Conservation (phyloP, 192 early-diverging fungal species). For the Backusella westeae region DNA sequence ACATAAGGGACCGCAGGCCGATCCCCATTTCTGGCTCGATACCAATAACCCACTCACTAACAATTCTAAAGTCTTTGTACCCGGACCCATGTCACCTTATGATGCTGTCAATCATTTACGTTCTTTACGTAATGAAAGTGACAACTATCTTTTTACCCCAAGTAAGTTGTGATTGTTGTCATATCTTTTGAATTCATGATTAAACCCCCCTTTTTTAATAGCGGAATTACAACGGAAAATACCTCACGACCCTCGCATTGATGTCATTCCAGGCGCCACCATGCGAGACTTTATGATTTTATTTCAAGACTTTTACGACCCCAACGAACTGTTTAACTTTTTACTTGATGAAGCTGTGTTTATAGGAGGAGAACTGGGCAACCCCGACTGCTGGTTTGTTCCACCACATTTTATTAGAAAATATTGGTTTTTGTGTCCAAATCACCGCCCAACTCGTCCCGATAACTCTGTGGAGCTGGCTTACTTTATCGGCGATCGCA, state of each 20-base stretch:
- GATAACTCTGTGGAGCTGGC: constrained; percentile 29
- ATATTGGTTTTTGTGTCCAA: constrained; percentile 30
- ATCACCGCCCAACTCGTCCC: constrained; percentile 16
- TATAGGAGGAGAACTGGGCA: constrained; percentile 26
- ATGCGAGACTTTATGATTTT: constrained; percentile 39
- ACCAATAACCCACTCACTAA: background rate
- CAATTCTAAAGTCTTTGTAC: background rate
- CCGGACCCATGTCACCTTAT: constrained; percentile 22
- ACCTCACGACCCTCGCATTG: constrained; percentile 37
- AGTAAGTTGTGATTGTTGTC: constrained; percentile 19
- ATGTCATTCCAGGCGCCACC: constrained; percentile 28
- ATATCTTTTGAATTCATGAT: background rate
- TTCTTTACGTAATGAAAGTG: background rate
- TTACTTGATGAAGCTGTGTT: constrained; percentile 23
- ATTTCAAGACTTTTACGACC: constrained; percentile 29
- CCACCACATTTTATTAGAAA: constrained; percentile 28
- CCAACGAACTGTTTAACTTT: constrained; percentile 23
- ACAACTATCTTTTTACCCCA: constrained; percentile 13
- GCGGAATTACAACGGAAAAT: constrained; percentile 1
- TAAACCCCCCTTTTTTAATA: background rate
- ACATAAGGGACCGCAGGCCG: background rate
- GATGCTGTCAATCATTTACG: constrained; percentile 24
- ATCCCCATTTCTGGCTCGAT: constrained; percentile 7
- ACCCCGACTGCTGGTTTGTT: constrained; percentile 33
- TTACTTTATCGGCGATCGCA: constrained; percentile 2